phyloP scores from a whole-genome alignment of 257 asterid genomes.

The Fraxinus americana region DNA sequence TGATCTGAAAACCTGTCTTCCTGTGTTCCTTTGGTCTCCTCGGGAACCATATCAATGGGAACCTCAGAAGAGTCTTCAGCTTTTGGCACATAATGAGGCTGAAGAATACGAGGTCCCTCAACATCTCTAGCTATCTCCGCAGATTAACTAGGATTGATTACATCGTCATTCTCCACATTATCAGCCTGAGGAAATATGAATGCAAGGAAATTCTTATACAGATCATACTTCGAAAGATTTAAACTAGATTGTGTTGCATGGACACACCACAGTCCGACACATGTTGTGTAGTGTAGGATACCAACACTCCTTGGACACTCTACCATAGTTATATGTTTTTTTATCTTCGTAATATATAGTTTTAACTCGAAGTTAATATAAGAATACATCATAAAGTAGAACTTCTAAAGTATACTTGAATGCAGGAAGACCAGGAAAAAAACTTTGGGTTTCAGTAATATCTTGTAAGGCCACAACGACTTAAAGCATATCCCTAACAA shows the following conservation, averaged over 20 bases:
- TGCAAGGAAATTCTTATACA: background rate
- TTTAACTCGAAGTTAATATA: background rate
- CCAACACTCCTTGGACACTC: too few species aligned
- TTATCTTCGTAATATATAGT: too few species aligned
- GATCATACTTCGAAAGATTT: background rate
- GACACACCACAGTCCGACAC: too few species aligned
- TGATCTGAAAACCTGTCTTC: background rate
- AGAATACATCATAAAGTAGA: background rate
- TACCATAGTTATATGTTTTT: too few species aligned
- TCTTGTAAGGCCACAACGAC: background rate
- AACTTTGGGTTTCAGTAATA: background rate
- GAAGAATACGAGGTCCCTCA: background rate
- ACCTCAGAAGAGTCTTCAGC: background rate
- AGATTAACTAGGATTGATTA: background rate
- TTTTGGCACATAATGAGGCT: background rate
- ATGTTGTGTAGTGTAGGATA: too few species aligned
- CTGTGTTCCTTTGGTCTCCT: background rate
- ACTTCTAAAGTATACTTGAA: background rate
- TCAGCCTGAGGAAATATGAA: slow-evolving; percentile 2
- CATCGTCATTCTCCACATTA: background rate
- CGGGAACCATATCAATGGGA: background rate
- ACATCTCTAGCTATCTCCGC: background rate
- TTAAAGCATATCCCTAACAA: background rate
- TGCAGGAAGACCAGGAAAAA: background rate
- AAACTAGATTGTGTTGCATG: background rate